Base-by-base conservation (phyloP, 257 asterid species). In the Craterostigma plantagineum region DNA sequence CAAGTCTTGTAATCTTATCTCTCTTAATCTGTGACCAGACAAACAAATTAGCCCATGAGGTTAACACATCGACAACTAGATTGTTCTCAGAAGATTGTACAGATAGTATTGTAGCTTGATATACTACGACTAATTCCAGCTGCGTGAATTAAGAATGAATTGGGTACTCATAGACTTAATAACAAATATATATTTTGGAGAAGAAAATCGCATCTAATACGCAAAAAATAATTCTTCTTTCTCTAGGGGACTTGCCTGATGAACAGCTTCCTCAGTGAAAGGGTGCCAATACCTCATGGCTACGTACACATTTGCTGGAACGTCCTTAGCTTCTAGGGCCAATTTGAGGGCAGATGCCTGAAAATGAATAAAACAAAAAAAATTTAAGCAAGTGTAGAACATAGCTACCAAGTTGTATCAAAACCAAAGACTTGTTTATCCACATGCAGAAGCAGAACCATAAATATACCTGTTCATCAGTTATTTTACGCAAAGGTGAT, bases 251-350 rank as follows among this genome's bases (percentile, higher is more conserved):
- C 52, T 41, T 67, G 61, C 99, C 91, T 70, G 91, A 57, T 71
- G 79, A 60, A 75, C 86, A 42, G 94, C 99, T 66, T 83, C 99
- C 62, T 90, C 99, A 1, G 99, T 90, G 66, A 83, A 90, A 11
- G 99, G 99, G 63, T 75, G 75, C 99, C 99, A 90, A 56, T 90
- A 90, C 15, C 99, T 70, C 99, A 90, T 90, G 9, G 95, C 99
- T 35, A 90, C 92, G 60, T 90, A 90, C 42, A 90, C 84, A 55
- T 69, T 67, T 17, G 92, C 91, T 8, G 69, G 50, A 46, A 75
- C 68, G 37, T 75, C 71, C 66, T 76, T 76, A 35, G 60, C 68
- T 54, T 82, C 67, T 16, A 87, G 77, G 14, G 91, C 92, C 53
- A 54, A 33, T 64, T 68, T 74, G 34, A 87, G 15, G 14, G 95